These are phyloP conservation scores for Melocanna baccifera DNA, from an alignment of 176 grass and related monocot genomes.

Conservation along the genomic window DNA sequence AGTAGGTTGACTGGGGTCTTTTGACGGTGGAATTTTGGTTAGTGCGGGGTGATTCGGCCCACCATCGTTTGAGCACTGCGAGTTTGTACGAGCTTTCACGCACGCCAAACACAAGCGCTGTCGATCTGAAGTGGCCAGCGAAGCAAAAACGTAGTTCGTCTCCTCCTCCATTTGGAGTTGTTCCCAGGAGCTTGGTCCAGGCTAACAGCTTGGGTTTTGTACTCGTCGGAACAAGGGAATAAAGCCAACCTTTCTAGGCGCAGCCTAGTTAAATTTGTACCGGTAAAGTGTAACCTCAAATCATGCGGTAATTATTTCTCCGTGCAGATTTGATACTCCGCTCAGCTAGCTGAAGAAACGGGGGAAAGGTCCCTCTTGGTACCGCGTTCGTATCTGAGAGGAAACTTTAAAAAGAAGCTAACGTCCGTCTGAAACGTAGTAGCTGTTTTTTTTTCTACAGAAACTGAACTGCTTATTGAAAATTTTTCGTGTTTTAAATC, in stretches of 20 bases:
- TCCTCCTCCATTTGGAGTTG: neutral
- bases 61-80: neutral
- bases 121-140: slow-evolving; percentile 16
- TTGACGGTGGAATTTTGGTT: slow-evolving; percentile 5
- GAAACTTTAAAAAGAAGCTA: too few relatives aligned
- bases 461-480: too few relatives aligned
- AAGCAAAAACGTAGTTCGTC: slow-evolving; percentile 6
- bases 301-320: neutral
- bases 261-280: neutral
- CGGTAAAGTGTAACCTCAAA: neutral
- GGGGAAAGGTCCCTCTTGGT: too few relatives aligned
- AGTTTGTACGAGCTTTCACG: neutral
- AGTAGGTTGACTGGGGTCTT: slow-evolving; percentile 18
- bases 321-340: neutral
- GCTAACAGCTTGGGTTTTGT: neutral
- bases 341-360: neutral
- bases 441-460: too few relatives aligned
- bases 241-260: neutral
- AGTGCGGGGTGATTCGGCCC: slow-evolving; percentile 1
- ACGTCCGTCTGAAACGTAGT: too few relatives aligned
- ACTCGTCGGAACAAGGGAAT: slow-evolving; percentile 8
- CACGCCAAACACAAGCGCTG: neutral
- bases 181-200: neutral
- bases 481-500: too few relatives aligned
- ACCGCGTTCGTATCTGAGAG: too few relatives aligned